Evolutionary conservation across 148 eudicot species (phyloP), one percentile per base, ranked within the genome.

Genomic region (Polygonum maritimum): DNA sequence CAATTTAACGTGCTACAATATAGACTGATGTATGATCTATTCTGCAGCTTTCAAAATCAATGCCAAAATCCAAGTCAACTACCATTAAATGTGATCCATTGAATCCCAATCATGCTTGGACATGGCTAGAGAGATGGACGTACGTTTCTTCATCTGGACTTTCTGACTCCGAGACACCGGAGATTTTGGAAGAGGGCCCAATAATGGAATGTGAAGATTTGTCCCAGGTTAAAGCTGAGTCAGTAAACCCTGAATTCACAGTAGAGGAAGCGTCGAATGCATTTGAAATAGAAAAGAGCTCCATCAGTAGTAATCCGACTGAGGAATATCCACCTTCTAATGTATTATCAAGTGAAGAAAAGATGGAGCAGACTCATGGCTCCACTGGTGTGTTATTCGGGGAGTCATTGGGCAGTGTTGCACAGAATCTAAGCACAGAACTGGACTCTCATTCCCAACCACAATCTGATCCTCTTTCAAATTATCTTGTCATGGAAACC

Each of bases 61-160:
- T 88, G 57, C 90, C 97, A 75, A 92, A 82, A 79, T 85, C 87
- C 78, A 84, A 86, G 80, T 83, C 74, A 48, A 83, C 88, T 74
- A 80, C 80, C 73, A 83, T 92, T 74, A 91, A 87, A 78, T 94
- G 98, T 81, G 97, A 92, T 78, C 89, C 93, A 41, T 81, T 77
- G 74, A 90, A 71, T 69, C 83, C 93, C 26, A 87, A 89, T 81
- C 89, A 89, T 2, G 84, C 95, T 71, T 94, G 98, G 98, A 79
- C 80, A 70, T 94, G 98, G 98, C 82, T 94, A 74, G 98, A 94
- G 79, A 87, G 93, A 77, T 94, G 98, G 98, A 90, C 88, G 97
- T 76, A 90, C 14, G 86, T 82, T 80, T 86, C 90, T 51, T 81
- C 87, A 48, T 51, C 78, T 15, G 81, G 57, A 76, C 73, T 31